Evolutionary conservation across 2,329 filamentous ascomycete genomes (phyloP).

Genomic region (Fusarium nanum): DNA sequence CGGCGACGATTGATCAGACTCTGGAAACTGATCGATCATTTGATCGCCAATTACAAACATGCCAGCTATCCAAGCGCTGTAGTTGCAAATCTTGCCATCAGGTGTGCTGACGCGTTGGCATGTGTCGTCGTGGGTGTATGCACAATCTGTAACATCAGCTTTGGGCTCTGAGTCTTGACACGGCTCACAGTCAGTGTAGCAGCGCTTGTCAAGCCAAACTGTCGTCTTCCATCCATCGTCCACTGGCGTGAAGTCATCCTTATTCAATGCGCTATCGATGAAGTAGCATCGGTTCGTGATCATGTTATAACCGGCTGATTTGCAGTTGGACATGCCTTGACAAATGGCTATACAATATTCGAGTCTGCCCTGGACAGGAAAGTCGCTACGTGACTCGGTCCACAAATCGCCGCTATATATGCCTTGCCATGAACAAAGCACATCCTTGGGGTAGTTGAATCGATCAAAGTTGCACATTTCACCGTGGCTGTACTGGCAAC

Average conservation of each 20-base stretch:
- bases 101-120: not conserved
- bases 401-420: not conserved
- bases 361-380: not conserved
- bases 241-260: not conserved
- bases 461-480: not conserved
- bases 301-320: not conserved
- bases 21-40: not conserved
- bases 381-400: not conserved
- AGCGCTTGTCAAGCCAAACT: not conserved
- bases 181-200: not conserved
- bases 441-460: not conserved
- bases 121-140: not conserved
- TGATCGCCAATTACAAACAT: not conserved
- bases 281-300: not conserved
- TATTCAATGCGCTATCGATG: not conserved
- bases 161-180: not conserved
- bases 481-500: not conserved
- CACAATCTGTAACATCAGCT: not conserved
- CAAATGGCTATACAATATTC: not conserved
- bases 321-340: not conserved
- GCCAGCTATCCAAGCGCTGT: not conserved
- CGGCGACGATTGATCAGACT: not conserved
- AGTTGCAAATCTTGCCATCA: not conserved
- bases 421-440: not conserved
- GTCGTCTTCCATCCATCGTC: not conserved